phyloP scores from a whole-genome alignment of 805 yeast species.

The Candida pseudoglaebosa region DNA sequence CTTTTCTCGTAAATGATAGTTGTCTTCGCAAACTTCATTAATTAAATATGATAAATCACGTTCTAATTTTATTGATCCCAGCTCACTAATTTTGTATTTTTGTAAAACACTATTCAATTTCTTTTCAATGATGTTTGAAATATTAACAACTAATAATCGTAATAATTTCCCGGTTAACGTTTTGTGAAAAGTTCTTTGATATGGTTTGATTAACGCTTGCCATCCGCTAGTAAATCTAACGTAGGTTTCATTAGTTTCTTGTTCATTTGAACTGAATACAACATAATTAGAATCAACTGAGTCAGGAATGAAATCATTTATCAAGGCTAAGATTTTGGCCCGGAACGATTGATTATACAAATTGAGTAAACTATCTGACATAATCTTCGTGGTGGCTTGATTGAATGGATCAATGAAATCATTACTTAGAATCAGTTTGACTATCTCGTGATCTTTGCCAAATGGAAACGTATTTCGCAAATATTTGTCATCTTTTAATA shows the following conservation, averaged over 20 bases:
- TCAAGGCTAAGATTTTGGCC: conserved; percentile 37
- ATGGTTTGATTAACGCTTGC: conserved; percentile 64
- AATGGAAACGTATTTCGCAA: conserved; percentile 29
- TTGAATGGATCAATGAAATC: conserved; percentile 33
- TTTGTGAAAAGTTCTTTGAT: conserved; percentile 52
- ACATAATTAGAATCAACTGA: conserved; percentile 27
- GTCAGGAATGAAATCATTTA: conserved; percentile 42
- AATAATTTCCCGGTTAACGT: conserved; percentile 48
- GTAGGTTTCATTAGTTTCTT: conserved; percentile 34
- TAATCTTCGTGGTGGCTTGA: conserved; percentile 33
- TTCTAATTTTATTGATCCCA: conserved; percentile 81
- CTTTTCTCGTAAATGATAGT: conserved; percentile 71
- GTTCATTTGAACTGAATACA: conserved; percentile 21
- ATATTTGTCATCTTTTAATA: conserved; percentile 22
- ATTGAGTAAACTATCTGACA: conserved; percentile 43
- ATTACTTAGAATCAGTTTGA: conserved; percentile 23
- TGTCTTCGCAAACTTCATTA: conserved; percentile 64
- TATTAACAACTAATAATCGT: conserved; percentile 45
- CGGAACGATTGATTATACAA: conserved; percentile 48
- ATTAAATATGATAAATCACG: conserved; percentile 74
- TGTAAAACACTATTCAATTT: conserved; percentile 64
- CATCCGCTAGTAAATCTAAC: conserved; percentile 57
- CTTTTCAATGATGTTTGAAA: conserved; percentile 59
- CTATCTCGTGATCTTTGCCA: conserved; percentile 32
- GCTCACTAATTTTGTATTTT: conserved; percentile 59